These are phyloP conservation scores for Fusarium verticillioides DNA, from an alignment of 2,329 filamentous ascomycete genomes.

Conservation along the genomic window DNA sequence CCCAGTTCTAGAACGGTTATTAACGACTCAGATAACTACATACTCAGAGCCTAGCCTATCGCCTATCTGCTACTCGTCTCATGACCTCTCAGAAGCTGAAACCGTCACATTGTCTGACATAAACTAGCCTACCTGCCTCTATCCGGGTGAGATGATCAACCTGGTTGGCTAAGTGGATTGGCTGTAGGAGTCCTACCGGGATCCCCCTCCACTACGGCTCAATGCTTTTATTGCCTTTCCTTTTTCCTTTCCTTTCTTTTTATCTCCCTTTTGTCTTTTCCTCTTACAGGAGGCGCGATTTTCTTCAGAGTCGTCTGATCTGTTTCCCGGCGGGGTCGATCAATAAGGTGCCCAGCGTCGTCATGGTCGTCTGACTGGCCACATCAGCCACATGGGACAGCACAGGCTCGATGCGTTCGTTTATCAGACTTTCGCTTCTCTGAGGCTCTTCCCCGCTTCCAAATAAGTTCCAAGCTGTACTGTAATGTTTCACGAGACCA, in stretches of 20 bases:
- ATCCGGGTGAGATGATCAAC: slow-evolving; percentile 2
- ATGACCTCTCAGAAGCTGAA: slow-evolving; percentile 7
- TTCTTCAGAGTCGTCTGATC: slow-evolving; percentile 41
- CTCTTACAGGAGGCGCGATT: slow-evolving; percentile 24
- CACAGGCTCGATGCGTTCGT: slow-evolving; percentile 1
- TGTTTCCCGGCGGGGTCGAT: slow-evolving; percentile 31
- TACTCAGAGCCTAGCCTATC: slow-evolving; percentile 12
- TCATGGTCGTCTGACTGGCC: slow-evolving; percentile 43
- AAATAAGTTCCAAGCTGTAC: neutral
- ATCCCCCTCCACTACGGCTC: slow-evolving; percentile 4
- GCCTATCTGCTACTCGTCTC: neutral
- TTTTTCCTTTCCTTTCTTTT: slow-evolving; percentile 12
- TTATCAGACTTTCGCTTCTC: neutral
- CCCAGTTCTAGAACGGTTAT: slow-evolving; percentile 33
- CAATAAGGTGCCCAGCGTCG: slow-evolving; percentile 13
- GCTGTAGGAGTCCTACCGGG: slow-evolving; percentile 7
- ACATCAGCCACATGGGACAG: slow-evolving; percentile 27
- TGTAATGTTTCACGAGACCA: slow-evolving; percentile 18
- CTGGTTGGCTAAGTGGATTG: slow-evolving; percentile 2
- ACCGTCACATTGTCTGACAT: slow-evolving; percentile 12
- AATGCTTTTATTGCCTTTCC: slow-evolving; percentile 1
- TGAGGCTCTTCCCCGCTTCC: slow-evolving; percentile 30
- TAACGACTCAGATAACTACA: neutral
- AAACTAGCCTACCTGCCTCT: neutral
- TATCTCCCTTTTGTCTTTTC: slow-evolving; percentile 5